A percentile compares a stretch with the other conserved stretches of the same genome.
These are phyloP conservation scores for Aspergillus brunneoviolaceus DNA, from an alignment of 2,329 filamentous ascomycete genomes.

Conservation along the genomic window DNA sequence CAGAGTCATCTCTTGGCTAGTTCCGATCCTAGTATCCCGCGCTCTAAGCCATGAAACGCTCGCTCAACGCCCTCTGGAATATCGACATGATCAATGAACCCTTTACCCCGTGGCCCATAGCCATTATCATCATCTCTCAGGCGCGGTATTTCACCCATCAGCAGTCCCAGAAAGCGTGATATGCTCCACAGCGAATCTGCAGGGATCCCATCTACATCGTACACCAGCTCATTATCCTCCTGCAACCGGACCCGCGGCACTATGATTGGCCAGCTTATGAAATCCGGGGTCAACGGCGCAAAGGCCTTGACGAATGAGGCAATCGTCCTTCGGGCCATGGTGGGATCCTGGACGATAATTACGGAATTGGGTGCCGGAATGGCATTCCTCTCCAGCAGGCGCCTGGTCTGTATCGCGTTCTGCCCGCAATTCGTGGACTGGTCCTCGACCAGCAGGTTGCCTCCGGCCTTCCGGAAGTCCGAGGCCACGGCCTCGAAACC, in stretches of 20 bases:
- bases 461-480: constrained; percentile 23
- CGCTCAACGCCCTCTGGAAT: constrained; percentile 37
- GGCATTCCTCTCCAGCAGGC: constrained; percentile 34
- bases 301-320: constrained; percentile 45
- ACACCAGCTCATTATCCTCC: constrained; percentile 8
- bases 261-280: constrained; percentile 27
- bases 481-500: constrained; percentile 23
- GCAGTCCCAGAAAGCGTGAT: constrained; percentile 42
- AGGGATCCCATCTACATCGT: constrained; percentile 8
- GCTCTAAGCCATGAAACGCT: constrained; percentile 30
- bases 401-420: constrained; percentile 42
- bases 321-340: constrained; percentile 45
- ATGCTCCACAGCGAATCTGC: constrained; percentile 37
- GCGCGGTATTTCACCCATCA: constrained; percentile 47
- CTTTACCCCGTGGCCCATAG: constrained; percentile 47
- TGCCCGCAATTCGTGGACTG: constrained; percentile 49
- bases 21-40: not conserved
- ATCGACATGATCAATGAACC: constrained; percentile 48
- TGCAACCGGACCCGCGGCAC: constrained; percentile 18
- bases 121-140: constrained; percentile 44
- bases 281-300: constrained; percentile 18
- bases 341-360: constrained; percentile 48
- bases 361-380: constrained; percentile 25
- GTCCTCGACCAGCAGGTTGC: constrained; percentile 43
- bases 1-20: constrained; percentile 1